Evolutionary conservation across 2,329 filamentous ascomycete genomes (phyloP), one percentile per base, ranked within the genome.

Genomic region (Colletotrichum sp.): DNA sequence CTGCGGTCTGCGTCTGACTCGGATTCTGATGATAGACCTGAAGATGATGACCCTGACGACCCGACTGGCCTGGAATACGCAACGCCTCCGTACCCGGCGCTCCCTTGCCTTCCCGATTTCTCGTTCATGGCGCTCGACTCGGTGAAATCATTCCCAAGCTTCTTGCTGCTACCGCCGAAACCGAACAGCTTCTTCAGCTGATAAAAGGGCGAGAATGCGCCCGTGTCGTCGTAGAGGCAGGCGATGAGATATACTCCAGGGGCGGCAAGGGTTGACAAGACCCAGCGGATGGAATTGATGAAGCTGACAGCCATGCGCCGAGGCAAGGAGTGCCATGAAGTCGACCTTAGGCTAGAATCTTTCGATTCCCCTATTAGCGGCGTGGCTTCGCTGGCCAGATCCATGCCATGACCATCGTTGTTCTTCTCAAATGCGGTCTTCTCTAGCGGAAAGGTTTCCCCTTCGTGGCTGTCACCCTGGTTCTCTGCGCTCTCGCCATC

Each of bases 181-280:
- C 90, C 89, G 77, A 92, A 90, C 30, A 96, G 87, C 81, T 90
- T 93, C 81, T 91, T 90, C 59, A 97, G 85, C 75, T 95, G 96
- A 65, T 92, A 86, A 75, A 97, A 86, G n/a, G 95, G 92, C 69
- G 95, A 94, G 83, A 98, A 98, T 67, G 89, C 89, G 67, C 95
- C 95, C 74, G 94, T 87, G 62, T 95, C 93, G 81, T 98, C 93
- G 86, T 95, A 96, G 80, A 99, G 94, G 82, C 91, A 96, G 78
- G 95, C 93, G 76, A 96, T 92, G 72, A 98, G 86, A 85, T 96
- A 98, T 66, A 96, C 91, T 21, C 93, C 95, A 2, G 96, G 96
- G 26, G 94, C 93, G 30, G 94, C 91, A 76, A 99, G 86, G 16
- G 95, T 95, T 66, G 94, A 93, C 71, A 98, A 86, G 63, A 98